Conservation (phyloP, 192 early-diverging fungal genomes). For the Backusella mclennaniae region DNA sequence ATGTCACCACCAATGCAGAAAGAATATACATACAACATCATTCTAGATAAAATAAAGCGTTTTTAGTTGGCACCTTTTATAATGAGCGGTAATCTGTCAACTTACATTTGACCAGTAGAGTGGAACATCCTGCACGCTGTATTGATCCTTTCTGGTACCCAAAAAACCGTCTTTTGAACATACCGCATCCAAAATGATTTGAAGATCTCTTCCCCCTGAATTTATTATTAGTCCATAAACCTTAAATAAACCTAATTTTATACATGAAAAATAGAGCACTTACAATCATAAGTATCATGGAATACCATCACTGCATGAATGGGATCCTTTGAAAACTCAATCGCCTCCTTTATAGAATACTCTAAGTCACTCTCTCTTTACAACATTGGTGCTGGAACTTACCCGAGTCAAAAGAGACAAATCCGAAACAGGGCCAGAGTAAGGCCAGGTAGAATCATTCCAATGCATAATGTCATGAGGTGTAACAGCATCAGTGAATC, state of each 20-base stretch:
- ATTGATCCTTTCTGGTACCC: conserved; percentile 48
- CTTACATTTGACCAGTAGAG: conserved; percentile 76
- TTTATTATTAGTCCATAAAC: not conserved
- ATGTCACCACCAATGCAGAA: not conserved
- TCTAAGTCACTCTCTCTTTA: not conserved
- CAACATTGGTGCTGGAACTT: not conserved
- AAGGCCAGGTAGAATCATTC: conserved; percentile 69
- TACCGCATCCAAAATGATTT: conserved; percentile 75
- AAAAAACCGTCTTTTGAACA: conserved; percentile 55
- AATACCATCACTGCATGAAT: conserved; percentile 78
- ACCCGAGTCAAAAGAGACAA: conserved; percentile 21
- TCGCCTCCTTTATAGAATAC: not conserved
- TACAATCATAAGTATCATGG: conserved; percentile 83
- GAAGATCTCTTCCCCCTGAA: conserved; percentile 79
- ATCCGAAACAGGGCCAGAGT: conserved; percentile 32
- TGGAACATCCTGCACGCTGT: conserved; percentile 54
- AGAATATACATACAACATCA: conserved; percentile 29
- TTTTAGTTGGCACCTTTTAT: not conserved
- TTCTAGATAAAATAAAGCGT: conserved; percentile 8
- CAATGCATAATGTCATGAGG: conserved; percentile 68
- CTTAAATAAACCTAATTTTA: not conserved
- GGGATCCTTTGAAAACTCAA: conserved; percentile 45
- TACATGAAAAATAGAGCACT: not conserved
- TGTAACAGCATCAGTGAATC: conserved; percentile 65
- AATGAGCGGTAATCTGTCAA: not conserved